These are phyloP conservation scores for Parasitella parasitica DNA, from an alignment of 371 early-diverging fungal genomes.

Conservation along the genomic window DNA sequence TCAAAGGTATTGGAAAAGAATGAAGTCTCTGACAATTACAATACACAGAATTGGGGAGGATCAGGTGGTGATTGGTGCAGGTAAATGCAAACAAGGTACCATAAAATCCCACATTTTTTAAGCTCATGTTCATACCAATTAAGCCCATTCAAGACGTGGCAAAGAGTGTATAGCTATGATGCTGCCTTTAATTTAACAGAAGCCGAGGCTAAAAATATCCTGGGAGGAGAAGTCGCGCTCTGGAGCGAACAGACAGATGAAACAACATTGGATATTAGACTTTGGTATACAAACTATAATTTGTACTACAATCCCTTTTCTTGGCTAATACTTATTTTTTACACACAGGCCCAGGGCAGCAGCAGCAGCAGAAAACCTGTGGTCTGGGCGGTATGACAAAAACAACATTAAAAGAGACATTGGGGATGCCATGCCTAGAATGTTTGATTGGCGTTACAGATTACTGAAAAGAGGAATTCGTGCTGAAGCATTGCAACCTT, in stretches of 20 bases:
- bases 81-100: conserved; percentile 11
- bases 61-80: conserved; percentile 51
- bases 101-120: too few relatives aligned
- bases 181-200: conserved; percentile 61
- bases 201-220: conserved; percentile 45
- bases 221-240: conserved; percentile 56
- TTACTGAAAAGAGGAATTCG: conserved; percentile 65
- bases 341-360: conserved; percentile 38
- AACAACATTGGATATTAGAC: conserved; percentile 56
- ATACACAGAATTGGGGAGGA: conserved; percentile 40
- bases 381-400: conserved; percentile 70
- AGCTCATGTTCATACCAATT: too few relatives aligned
- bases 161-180: conserved; percentile 75
- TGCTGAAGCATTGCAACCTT: conserved; percentile 73
- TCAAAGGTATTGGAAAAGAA: conserved; percentile 23
- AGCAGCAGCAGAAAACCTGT: conserved; percentile 66
- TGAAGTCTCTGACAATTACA: conserved; percentile 24
- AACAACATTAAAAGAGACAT: conserved; percentile 55
- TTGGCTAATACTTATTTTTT: neutral
- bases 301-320: neutral
- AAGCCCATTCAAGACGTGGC: conserved; percentile 81
- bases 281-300: conserved; percentile 51
- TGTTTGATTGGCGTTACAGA: conserved; percentile 75
- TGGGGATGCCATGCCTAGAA: conserved; percentile 64
- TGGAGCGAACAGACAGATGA: conserved; percentile 79